Percentiles rank a stretch among this genome's conserved stretches.
phyloP scores from a whole-genome alignment of 75 land plant genomes.

The Selaginella tamariscina region DNA sequence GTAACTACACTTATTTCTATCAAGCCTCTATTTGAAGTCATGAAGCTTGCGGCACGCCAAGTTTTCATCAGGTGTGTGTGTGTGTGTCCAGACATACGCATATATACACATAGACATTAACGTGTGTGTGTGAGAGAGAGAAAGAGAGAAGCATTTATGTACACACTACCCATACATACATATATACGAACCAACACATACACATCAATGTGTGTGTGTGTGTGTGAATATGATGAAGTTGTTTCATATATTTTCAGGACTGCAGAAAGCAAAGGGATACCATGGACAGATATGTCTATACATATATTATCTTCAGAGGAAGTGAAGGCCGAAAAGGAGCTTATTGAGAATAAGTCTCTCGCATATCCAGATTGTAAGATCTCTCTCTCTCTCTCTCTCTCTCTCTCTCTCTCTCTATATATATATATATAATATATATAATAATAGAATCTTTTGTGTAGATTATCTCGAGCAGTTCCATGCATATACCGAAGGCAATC shows the following conservation, averaged over 20 bases:
- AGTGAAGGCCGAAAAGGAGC: conserved; percentile 61
- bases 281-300: conserved; percentile 61
- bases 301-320: conserved; percentile 55
- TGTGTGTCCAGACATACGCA: neutral
- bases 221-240: neutral
- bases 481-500: conserved; percentile 78
- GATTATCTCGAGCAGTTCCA: conserved; percentile 89
- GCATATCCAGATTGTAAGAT: conserved; percentile 80
- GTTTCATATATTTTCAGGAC: conserved; percentile 36
- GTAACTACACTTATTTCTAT: conserved; percentile 70
- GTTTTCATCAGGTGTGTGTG: conserved; percentile 53
- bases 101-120: neutral
- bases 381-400: too few species aligned
- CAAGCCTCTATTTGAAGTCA: conserved; percentile 53
- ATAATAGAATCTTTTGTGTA: conserved; percentile 20
- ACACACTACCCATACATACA: neutral
- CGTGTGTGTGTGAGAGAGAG: neutral
- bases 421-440: neutral
- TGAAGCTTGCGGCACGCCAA: conserved; percentile 66
- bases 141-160: neutral
- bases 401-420: neutral
- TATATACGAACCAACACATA: neutral
- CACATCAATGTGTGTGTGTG: neutral
- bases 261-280: conserved; percentile 78
- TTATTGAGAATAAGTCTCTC: conserved; percentile 40